Evolutionary conservation across 371 early-diverging fungal genomes (phyloP).

Genomic region (Lichtheimia hyalospora): DNA sequence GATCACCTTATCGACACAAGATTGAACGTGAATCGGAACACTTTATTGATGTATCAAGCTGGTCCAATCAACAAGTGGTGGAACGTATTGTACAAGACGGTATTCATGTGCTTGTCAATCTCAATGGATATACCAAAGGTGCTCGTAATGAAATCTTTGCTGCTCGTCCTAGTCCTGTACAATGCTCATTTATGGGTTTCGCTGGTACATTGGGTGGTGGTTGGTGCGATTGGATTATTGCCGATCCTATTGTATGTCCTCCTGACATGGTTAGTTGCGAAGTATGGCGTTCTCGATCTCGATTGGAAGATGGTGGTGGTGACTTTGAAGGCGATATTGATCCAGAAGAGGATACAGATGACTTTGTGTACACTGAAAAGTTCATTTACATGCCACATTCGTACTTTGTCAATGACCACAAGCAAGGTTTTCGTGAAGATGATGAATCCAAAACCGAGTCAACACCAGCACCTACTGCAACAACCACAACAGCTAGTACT

Average conservation of each 20-base stretch:
- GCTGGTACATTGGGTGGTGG: slow-evolving; percentile 89
- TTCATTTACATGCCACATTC: slow-evolving; percentile 92
- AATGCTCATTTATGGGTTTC: slow-evolving; percentile 92
- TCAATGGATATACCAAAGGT: slow-evolving; percentile 95
- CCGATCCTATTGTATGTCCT: slow-evolving; percentile 88
- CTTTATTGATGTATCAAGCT: slow-evolving; percentile 76
- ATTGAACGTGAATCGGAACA: slow-evolving; percentile 79
- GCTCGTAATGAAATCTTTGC: slow-evolving; percentile 94
- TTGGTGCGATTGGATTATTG: slow-evolving; percentile 92
- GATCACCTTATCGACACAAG: slow-evolving; percentile 78
- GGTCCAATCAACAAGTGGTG: slow-evolving; percentile 79
- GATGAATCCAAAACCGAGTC: slow-evolving; percentile 12
- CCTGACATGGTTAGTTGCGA: slow-evolving; percentile 80
- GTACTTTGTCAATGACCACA: slow-evolving; percentile 92
- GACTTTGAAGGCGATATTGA: slow-evolving; percentile 76
- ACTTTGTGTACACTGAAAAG: slow-evolving; percentile 85
- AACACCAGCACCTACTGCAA: slow-evolving; percentile 1
- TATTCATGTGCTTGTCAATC: slow-evolving; percentile 85
- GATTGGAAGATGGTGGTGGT: slow-evolving; percentile 18
- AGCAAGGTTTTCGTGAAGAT: slow-evolving; percentile 90
- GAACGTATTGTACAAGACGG: slow-evolving; percentile 73
- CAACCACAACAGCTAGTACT: slow-evolving; percentile 29
- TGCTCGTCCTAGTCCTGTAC: slow-evolving; percentile 86
- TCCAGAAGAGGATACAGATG: slow-evolving; percentile 63
- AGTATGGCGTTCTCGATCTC: slow-evolving; percentile 49